Base-by-base conservation (phyloP, 1,284 basidiomycete species). In the Ceratobasidium sp. region DNA sequence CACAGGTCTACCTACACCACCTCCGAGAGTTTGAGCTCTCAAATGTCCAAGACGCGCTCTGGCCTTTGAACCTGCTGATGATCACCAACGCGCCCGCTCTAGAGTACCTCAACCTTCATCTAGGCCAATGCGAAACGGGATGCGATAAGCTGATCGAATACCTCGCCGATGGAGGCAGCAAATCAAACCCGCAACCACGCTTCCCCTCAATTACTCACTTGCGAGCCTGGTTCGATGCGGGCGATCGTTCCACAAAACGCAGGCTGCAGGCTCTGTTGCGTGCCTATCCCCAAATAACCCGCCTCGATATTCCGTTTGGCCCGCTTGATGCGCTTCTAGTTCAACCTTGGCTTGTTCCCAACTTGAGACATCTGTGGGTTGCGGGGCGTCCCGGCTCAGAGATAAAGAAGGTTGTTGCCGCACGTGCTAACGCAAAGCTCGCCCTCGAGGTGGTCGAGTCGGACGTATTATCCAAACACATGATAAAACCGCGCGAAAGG, bases 201-300 rank as follows among this genome's bases (percentile, higher is more conserved):
- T 73, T 73, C 27, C 55, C 70, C 44, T 60, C 44, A 2, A n/a
- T 73, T 33, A 73, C 41, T 20, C 44, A 41, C 44, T 23, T 73
- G 41, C 3, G 27, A 38, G 38, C 38, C 3, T 38, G 3, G 38
- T 8, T 38, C 8, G 38, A 38, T 38, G 38, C 3, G 4, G 38
- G 38, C 3, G 38, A 38, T 8, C 38, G 3, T 8, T 38, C 38
- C 8, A 8, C 38, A 8, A 38, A 8, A 38, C 38, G 3, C 4
- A 38, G 8, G 8, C 8, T 38, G 38, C 4, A 38, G 8, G 3
- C 38, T 38, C 8, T 38, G 38, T 8, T 38, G 8, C 38, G 38
- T 8, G 38, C 38, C 3, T 38, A 38, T 8, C 38, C 38, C 3
- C 38, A 8, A 38, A 38, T 38, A 3, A 8, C 8, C 38, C 38